phyloP scores from a whole-genome alignment of 441 rosid species.

The Erodium texanum region DNA sequence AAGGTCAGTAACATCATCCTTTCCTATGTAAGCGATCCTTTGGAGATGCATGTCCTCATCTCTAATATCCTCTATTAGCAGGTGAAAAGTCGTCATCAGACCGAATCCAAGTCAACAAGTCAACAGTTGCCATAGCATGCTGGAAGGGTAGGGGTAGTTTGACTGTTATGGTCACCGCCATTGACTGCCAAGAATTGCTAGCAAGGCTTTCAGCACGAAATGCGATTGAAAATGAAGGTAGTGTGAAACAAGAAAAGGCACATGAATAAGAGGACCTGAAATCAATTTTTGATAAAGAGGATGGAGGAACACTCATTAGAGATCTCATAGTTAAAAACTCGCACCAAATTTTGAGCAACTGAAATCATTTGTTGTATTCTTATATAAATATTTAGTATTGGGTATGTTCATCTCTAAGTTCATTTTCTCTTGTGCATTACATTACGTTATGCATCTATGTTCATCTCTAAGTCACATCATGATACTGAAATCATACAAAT shows the following conservation, averaged over 20 bases:
- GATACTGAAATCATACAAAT: too few relatives aligned
- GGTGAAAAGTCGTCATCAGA: constrained; percentile 29
- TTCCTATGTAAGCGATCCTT: not conserved
- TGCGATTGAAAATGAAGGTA: constrained; percentile 19
- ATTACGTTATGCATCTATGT: too few relatives aligned
- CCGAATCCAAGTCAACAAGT: constrained; percentile 31
- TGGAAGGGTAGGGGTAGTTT: constrained; percentile 78
- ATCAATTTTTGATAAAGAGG: too few relatives aligned
- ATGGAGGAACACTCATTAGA: too few relatives aligned
- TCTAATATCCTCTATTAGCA: constrained; percentile 19
- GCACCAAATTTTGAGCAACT: not conserved
- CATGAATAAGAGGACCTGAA: too few relatives aligned
- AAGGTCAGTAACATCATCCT: constrained; percentile 31
- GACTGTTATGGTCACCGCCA: constrained; percentile 75
- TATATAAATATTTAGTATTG: not conserved
- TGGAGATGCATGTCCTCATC: not conserved
- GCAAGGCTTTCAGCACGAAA: constrained; percentile 46
- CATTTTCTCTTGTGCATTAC: not conserved
- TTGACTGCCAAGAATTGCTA: constrained; percentile 76
- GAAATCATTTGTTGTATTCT: not conserved
- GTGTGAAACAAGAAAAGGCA: too few relatives aligned
- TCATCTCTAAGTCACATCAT: too few relatives aligned
- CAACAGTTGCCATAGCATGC: constrained; percentile 75
- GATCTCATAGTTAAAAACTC: too few relatives aligned
- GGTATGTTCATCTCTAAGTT: not conserved